Evolutionary conservation across 1,139 yeast species (phyloP).

Genomic region (Yamadazyma sp.): DNA sequence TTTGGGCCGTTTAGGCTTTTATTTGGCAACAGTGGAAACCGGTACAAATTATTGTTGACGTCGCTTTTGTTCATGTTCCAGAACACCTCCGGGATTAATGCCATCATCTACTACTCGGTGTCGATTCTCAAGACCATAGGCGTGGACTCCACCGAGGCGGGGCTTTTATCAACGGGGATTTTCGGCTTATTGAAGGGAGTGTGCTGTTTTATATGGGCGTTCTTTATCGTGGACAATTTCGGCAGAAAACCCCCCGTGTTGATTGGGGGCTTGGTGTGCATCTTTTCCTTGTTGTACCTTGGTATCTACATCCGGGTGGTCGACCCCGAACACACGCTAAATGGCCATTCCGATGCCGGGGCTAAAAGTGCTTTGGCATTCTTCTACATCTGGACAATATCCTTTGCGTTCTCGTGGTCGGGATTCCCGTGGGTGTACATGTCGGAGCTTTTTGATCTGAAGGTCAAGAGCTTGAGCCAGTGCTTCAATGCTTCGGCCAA

Average conservation of each 20-base stretch:
- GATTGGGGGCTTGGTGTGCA: constrained; percentile 43
- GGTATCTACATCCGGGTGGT: constrained; percentile 49
- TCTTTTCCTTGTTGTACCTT: constrained; percentile 48
- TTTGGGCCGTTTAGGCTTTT: constrained; percentile 27
- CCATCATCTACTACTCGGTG: constrained; percentile 35
- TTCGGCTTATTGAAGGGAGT: constrained; percentile 53
- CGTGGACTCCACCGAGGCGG: constrained; percentile 33
- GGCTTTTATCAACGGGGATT: constrained; percentile 57
- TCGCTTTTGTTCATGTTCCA: constrained; percentile 33
- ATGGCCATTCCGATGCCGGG: constrained; percentile 24
- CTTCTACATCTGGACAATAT: constrained; percentile 47
- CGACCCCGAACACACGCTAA: constrained; percentile 25
- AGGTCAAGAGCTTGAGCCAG: constrained; percentile 41
- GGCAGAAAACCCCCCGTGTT: constrained; percentile 51
- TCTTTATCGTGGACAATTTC: constrained; percentile 44
- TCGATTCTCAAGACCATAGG: constrained; percentile 34
- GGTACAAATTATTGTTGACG: constrained; percentile 28
- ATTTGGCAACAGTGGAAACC: constrained; percentile 20
- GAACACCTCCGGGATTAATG: constrained; percentile 35
- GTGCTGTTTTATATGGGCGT: constrained; percentile 43
- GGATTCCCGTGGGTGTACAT: constrained; percentile 53
- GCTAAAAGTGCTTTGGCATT: constrained; percentile 51
- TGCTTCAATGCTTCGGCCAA: constrained; percentile 46
- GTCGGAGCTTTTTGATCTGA: constrained; percentile 45
- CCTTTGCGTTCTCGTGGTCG: constrained; percentile 44